Percentiles rank a stretch among this genome's conserved stretches.
phyloP scores from a whole-genome alignment of 2,329 filamentous ascomycete species.

The Hypoxylon sp. region DNA sequence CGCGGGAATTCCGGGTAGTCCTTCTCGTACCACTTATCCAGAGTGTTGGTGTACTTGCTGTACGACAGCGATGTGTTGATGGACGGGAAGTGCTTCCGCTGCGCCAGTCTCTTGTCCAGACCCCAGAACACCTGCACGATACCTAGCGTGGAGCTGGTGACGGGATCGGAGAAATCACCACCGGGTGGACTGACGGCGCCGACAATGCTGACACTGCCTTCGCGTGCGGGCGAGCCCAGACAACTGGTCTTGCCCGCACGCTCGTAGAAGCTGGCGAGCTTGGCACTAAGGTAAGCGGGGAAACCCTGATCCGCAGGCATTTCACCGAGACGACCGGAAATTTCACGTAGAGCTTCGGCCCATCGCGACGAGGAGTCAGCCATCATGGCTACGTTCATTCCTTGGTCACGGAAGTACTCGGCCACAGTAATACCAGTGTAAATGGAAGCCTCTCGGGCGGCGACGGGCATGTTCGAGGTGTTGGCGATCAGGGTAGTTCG shows the following conservation, averaged over 20 bases:
- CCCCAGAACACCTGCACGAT: constrained; percentile 99
- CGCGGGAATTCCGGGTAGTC: constrained; percentile 94
- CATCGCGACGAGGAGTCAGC: constrained; percentile 97
- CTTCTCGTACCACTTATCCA: constrained; percentile 96
- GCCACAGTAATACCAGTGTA: constrained; percentile 96
- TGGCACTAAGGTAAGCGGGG: constrained; percentile 95
- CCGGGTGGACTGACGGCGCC: constrained; percentile 97
- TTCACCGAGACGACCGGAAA: constrained; percentile 98
- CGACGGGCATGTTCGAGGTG: constrained; percentile 99
- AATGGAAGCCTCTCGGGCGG: constrained; percentile 97
- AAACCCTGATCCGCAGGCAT: constrained; percentile 99
- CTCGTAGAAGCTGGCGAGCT: constrained; percentile 99
- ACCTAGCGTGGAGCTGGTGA: constrained; percentile 91
- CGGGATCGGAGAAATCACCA: constrained; percentile 99
- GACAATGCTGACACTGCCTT: constrained; percentile 96
- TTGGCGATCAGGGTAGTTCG: constrained; percentile 98
- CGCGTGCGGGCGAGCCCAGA: constrained; percentile 88
- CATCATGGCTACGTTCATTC: constrained; percentile 99
- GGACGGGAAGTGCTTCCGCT: constrained; percentile 98
- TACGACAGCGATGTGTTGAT: constrained; percentile 97
- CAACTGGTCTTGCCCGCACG: constrained; percentile 90
- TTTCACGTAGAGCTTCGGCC: constrained; percentile 98
- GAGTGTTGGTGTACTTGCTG: constrained; percentile 91
- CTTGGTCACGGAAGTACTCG: constrained; percentile 97
- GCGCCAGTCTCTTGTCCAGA: constrained; percentile 98